Base-by-base conservation (phyloP, 805 yeast genomes). In the Candida ficus region DNA sequence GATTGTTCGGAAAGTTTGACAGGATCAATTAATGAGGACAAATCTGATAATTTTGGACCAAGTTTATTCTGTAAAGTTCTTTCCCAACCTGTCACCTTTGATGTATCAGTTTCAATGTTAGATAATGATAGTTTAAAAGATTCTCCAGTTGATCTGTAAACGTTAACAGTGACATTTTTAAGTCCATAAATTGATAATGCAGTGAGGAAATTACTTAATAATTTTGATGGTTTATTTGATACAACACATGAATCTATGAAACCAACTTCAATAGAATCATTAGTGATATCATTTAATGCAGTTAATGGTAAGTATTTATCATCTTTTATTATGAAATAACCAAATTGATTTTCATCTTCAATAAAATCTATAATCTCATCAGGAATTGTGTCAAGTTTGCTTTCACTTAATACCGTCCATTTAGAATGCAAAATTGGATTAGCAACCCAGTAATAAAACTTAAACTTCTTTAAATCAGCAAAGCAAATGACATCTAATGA, bases 391-490 rank as follows among this genome's bases (percentile, higher is more conserved):
- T 38, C 35, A 14, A 50, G 33, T 1, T 22, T 8, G 4, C 11
- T 31, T 7, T 45, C 39, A 1, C 31, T 17, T 9, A 47, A 30
- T 5, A 47, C 31, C 1, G 35, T 35, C 87, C 88, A 83, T 11
- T 64, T 65, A 8, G 78, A 62, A 29, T 68, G 68, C 26, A 87
- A 58, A 1, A 75, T 63, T 0, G 99, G 97, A 47, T 78, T 78
- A 13, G 87, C 83, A 48, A 86, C 73, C 99, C 99, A 95, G 62
- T 93, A 90, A 54, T 75, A 83, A 56, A 83, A 91, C 54, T 75
- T 80, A 66, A 84, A 90, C 62, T 84, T 87, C 60, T 93, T 93
- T 57, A 93, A 71, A 60, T 93, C 99, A 1, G 95, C 83, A 63
- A 80, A 93, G 31, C 89, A 71, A 22, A 90, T 64, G 1, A 85